phyloP scores from a whole-genome alignment of 2,329 filamentous ascomycete genomes.

The Phialemoniopsis sp. region DNA sequence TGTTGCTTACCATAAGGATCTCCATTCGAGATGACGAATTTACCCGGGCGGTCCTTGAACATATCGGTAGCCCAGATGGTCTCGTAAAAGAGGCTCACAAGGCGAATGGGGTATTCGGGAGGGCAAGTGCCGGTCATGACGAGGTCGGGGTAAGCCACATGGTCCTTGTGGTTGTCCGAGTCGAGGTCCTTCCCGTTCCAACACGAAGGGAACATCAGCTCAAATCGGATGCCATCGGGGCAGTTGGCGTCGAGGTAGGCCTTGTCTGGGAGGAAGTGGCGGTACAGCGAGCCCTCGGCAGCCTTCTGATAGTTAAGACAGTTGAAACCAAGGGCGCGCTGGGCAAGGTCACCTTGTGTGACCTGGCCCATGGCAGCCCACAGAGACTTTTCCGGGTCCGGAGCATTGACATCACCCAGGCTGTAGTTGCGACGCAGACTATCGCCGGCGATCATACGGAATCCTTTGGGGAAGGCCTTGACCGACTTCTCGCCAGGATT shows the following conservation, averaged over 20 bases:
- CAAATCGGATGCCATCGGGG: conserved; percentile 73
- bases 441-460: conserved; percentile 80
- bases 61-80: conserved; percentile 74
- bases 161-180: conserved; percentile 50
- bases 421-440: conserved; percentile 65
- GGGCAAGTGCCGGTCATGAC: conserved; percentile 78
- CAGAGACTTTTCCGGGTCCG: conserved; percentile 60
- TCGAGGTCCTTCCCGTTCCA: conserved; percentile 70
- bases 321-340: conserved; percentile 91
- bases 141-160: conserved; percentile 75
- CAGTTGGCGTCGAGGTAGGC: conserved; percentile 76
- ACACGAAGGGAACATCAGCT: conserved; percentile 86
- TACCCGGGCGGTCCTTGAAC: conserved; percentile 58
- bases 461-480: conserved; percentile 69
- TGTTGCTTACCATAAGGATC: conserved; percentile 60
- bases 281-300: conserved; percentile 71
- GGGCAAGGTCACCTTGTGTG: conserved; percentile 61
- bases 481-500: conserved; percentile 50
- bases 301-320: conserved; percentile 74
- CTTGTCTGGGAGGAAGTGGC: conserved; percentile 80
- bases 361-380: conserved; percentile 65
- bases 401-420: conserved; percentile 61
- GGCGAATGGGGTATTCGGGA: conserved; percentile 58
- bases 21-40: conserved; percentile 75
- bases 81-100: conserved; percentile 79